phyloP scores from a whole-genome alignment of 257 asterid species.

The Lantana camara region DNA sequence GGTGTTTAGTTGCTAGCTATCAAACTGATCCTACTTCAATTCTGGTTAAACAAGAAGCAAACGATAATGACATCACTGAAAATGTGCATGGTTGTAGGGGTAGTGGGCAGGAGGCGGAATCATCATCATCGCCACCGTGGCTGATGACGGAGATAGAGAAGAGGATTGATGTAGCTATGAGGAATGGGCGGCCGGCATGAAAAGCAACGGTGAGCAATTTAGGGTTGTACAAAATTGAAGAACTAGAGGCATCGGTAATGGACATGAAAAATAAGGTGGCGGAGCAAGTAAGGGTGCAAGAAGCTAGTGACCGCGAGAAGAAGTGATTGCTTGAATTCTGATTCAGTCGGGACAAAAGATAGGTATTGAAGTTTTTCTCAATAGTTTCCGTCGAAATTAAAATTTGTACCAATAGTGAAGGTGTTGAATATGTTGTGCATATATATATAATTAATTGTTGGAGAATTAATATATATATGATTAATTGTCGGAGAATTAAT shows the following conservation, averaged over 20 bases:
- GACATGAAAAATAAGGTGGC: slow-evolving; percentile 21
- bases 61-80: neutral
- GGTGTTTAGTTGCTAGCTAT: slow-evolving; percentile 35
- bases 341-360: no score
- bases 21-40: neutral
- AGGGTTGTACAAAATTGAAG: slow-evolving; percentile 29
- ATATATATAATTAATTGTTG: no score
- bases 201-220: slow-evolving; percentile 2
- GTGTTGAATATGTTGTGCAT: no score
- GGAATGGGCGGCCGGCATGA: slow-evolving; percentile 1
- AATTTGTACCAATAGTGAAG: no score
- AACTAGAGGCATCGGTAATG: slow-evolving; percentile 12
- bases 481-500: no score
- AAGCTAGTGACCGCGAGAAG: no score
- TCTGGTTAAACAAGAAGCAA: neutral
- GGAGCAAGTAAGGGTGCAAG: slow-evolving; percentile 17
- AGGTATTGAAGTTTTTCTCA: no score
- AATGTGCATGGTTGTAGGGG: neutral
- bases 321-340: no score
- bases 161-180: neutral
- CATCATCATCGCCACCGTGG: no score
- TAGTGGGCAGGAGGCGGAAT: neutral
- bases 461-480: no score
- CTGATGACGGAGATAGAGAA: slow-evolving; percentile 6
- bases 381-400: no score